Evolutionary conservation across 148 eudicot genomes (phyloP).

Genomic region (Rhododendron williamsianum): DNA sequence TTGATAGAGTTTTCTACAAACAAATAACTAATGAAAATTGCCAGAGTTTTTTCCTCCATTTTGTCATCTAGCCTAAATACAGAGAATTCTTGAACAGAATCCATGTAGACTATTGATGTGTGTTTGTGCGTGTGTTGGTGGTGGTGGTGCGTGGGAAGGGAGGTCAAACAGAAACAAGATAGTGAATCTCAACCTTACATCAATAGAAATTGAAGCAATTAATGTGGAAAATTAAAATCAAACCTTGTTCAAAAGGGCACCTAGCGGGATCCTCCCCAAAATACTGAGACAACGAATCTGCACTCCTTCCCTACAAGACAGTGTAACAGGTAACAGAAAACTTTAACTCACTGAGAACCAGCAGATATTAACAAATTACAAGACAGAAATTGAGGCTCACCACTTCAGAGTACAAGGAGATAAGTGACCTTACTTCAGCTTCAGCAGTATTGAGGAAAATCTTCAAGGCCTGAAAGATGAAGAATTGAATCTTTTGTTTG

Average conservation of each 20-base stretch:
- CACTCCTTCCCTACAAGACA: constrained; percentile 81
- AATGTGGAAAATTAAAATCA: constrained; percentile 16
- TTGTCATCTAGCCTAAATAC: not conserved
- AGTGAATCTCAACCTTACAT: not conserved
- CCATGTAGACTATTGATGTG: not conserved
- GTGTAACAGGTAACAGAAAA: constrained; percentile 5
- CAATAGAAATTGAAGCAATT: not conserved
- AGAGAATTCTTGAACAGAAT: not conserved
- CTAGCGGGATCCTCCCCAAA: constrained; percentile 98
- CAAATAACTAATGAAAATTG: not conserved
- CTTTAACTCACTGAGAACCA: not conserved
- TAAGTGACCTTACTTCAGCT: constrained; percentile 90
- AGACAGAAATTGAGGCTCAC: constrained; percentile 33
- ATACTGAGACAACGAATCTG: constrained; percentile 88
- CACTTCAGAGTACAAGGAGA: constrained; percentile 91
- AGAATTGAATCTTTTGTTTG: constrained; percentile 2
- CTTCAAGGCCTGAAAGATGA: constrained; percentile 65
- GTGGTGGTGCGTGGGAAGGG: not conserved
- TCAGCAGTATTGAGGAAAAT: constrained; percentile 88
- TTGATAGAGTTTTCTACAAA: not conserved
- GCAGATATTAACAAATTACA: not conserved
- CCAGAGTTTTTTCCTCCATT: not conserved
- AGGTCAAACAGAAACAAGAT: constrained; percentile 1
- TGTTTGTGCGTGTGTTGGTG: not conserved
- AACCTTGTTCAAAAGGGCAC: constrained; percentile 99